Base-by-base conservation (phyloP, 148 eudicot genomes). In the Camellia japonica region DNA sequence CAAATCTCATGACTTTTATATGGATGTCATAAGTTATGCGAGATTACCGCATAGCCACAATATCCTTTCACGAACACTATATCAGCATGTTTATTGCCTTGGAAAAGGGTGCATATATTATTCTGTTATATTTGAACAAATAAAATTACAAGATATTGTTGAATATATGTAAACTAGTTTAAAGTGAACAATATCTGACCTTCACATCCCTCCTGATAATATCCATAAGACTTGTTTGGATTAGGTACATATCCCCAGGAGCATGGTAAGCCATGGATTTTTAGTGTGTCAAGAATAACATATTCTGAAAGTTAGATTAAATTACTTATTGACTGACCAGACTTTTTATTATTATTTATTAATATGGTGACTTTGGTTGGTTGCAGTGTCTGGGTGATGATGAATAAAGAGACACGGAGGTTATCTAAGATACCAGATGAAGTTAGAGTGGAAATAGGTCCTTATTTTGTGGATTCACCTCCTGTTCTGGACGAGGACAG, bases 391-490 rank as follows among this genome's bases (percentile, higher is more conserved):
- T 92, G 95, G 92, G 99, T 97, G 73, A 92, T 97, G 99, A 97
- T 97, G 99, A 97, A 94, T 90, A 92, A 91, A 82, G 78, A 85
- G 58, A 97, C 99, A 13, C 88, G 99, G 87, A 90, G 87, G 87
- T 84, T 97, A 74, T 85, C 99, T 30, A 97, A 94, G 87, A 90
- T 97, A 87, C 99, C 99, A 44, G 98, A 94, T 78, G 99, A 97
- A 88, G 95, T 92, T 23, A 95, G 97, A 80, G 89, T 79, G 18
- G 99, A 97, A 84, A 94, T 97, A 70, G 89, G 85, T 71, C 84
- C 90, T 43, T 89, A 85, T 84, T 94, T 97, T 86, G 86, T 90
- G 80, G 91, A 97, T 75, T 82, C 89, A 46, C 99, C 97, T 83
- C 98, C 98, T 80, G 79, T 94, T 55, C 82, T 92, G 66, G 93